Conservation (phyloP, 2,329 filamentous ascomycete species). For the Epichloe sp. region DNA sequence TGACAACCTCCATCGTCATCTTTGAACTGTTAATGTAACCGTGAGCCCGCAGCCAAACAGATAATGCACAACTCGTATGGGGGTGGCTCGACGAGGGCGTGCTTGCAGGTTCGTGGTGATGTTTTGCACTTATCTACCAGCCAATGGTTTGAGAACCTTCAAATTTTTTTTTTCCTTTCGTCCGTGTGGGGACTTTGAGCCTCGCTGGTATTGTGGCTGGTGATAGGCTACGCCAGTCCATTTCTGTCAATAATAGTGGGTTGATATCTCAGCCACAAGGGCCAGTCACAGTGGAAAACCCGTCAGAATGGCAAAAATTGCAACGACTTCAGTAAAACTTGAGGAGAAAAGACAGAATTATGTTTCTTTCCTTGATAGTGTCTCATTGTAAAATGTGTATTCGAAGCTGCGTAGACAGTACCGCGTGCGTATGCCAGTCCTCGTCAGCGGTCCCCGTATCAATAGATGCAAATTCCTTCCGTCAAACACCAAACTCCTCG, state of each 20-base stretch:
- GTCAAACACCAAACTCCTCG: background rate
- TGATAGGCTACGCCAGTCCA: conserved; percentile 1
- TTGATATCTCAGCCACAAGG: conserved; percentile 1
- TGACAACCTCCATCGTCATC: conserved; percentile 36
- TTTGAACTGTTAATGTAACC: conserved; percentile 9
- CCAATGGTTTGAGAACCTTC: conserved; percentile 8
- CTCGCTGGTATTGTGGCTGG: conserved; percentile 9
- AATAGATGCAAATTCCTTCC: no score
- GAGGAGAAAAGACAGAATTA: no score
- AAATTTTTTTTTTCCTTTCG: conserved; percentile 10
- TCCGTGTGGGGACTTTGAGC: conserved; percentile 9
- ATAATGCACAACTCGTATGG: conserved; percentile 10
- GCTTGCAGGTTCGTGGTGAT: conserved; percentile 8
- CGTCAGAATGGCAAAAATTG: no score
- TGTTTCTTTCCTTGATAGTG: no score
- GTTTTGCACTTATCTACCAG: conserved; percentile 6
- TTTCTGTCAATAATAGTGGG: background rate
- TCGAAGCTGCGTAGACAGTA: no score
- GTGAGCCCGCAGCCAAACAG: conserved; percentile 6
- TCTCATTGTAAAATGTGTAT: no score
- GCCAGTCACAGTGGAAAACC: no score
- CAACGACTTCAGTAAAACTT: no score
- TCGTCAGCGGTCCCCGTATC: no score
- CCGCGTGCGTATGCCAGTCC: no score
- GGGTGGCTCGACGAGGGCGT: conserved; percentile 9